phyloP scores from a whole-genome alignment of 345 rosid genomes.

The Camelina hispida region DNA sequence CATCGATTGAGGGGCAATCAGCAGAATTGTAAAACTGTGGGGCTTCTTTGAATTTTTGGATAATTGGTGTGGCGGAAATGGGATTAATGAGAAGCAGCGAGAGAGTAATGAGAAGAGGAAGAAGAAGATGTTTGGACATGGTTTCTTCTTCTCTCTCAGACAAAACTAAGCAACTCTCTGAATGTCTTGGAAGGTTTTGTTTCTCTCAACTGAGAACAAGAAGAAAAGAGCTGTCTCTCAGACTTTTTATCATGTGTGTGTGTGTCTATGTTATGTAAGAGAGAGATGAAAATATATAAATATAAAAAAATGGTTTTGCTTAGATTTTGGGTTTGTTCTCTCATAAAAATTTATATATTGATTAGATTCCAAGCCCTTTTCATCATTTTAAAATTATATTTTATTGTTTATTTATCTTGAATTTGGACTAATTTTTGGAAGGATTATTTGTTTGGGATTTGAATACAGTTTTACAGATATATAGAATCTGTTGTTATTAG shows the following conservation, averaged over 20 bases:
- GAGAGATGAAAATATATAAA: neutral
- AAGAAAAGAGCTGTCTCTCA: slow-evolving; percentile 33
- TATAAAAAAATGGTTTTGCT: slow-evolving; percentile 36
- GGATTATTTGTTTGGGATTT: too few relatives aligned
- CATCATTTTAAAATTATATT: neutral
- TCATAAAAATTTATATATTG: neutral
- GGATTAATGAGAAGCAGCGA: slow-evolving; percentile 23
- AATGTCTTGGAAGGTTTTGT: slow-evolving; percentile 6
- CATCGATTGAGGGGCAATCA: slow-evolving; percentile 59
- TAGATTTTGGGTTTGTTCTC: slow-evolving; percentile 39
- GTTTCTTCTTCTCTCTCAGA: slow-evolving; percentile 30
- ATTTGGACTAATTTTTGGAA: too few relatives aligned
- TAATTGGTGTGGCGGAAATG: slow-evolving; percentile 34
- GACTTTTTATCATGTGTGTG: slow-evolving; percentile 36
- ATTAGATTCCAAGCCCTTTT: slow-evolving; percentile 47
- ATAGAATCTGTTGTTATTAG: too few relatives aligned
- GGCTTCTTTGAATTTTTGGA: slow-evolving; percentile 82
- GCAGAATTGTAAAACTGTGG: slow-evolving; percentile 89
- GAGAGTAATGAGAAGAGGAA: slow-evolving; percentile 23
- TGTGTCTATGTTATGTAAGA: neutral
- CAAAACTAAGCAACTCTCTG: neutral
- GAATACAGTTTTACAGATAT: too few relatives aligned
- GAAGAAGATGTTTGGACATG: slow-evolving; percentile 36
- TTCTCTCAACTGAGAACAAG: slow-evolving; percentile 30
- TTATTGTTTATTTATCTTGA: too few relatives aligned